These are phyloP conservation scores for Pythium grandisporangium DNA, from an alignment of 352 stramenopile species.

Conservation along the genomic window DNA sequence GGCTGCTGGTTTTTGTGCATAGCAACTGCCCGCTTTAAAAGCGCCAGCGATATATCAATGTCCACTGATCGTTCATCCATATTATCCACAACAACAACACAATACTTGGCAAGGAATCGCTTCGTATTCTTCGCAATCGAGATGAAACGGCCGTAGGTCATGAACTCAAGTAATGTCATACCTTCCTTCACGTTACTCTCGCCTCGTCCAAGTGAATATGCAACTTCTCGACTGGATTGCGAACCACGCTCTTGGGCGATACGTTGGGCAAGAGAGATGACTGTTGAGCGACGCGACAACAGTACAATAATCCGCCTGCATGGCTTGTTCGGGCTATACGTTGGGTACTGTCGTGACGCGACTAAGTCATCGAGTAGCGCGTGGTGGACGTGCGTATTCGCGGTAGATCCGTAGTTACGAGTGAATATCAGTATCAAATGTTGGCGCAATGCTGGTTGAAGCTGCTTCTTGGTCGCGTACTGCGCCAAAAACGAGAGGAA, in stretches of 20 bases:
- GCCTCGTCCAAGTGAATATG: conserved; percentile 16
- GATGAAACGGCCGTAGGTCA: conserved; percentile 19
- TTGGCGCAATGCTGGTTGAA: too few species aligned
- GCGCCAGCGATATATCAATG: conserved; percentile 17
- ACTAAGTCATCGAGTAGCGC: conserved; percentile 17
- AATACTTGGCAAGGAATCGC: conserved; percentile 7
- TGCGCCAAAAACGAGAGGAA: too few species aligned
- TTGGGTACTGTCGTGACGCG: background rate
- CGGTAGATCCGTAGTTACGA: too few species aligned
- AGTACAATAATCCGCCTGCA: conserved; percentile 17
- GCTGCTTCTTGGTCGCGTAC: too few species aligned
- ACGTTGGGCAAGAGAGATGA: conserved; percentile 10
- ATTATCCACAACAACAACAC: conserved; percentile 18
- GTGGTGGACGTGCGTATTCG: conserved; percentile 19
- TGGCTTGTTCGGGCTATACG: too few species aligned
- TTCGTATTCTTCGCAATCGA: conserved; percentile 10
- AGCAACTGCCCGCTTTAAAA: conserved; percentile 8
- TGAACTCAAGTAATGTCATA: conserved; percentile 12
- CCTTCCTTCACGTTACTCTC: conserved; percentile 2
- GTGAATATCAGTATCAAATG: too few species aligned
- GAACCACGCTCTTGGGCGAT: conserved; percentile 11
- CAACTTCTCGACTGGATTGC: conserved; percentile 7
- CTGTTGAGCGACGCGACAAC: conserved; percentile 16
- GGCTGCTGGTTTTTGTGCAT: too few species aligned
- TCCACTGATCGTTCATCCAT: conserved; percentile 18